A percentile compares a stretch with the other conserved stretches of the same genome.
These are phyloP conservation scores for Candida tallmaniae DNA, from an alignment of 805 yeast genomes.

Conservation along the genomic window DNA sequence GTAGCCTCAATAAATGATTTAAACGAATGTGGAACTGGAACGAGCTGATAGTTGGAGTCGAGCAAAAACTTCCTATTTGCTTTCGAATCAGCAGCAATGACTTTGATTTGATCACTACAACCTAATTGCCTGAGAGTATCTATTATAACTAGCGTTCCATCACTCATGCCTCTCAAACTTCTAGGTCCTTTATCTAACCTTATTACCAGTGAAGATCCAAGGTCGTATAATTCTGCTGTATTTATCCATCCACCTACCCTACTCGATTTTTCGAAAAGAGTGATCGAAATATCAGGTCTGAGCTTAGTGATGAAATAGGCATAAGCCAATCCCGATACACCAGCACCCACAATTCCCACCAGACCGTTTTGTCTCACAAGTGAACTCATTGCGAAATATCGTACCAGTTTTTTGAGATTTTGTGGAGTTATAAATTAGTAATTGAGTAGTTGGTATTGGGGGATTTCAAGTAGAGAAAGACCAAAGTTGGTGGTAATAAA, in stretches of 20 bases:
- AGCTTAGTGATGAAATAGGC: constrained; percentile 62
- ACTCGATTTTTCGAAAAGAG: constrained; percentile 51
- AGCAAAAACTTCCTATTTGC: constrained; percentile 74
- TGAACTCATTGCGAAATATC: too few relatives aligned
- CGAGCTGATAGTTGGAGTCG: constrained; percentile 40
- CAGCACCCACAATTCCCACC: constrained; percentile 81
- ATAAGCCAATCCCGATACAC: constrained; percentile 79
- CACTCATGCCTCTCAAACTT: constrained; percentile 77
- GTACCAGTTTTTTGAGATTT: constrained; percentile 2
- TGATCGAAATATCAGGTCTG: constrained; percentile 73
- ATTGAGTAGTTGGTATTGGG: too few relatives aligned
- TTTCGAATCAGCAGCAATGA: constrained; percentile 49
- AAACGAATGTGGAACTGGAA: constrained; percentile 50
- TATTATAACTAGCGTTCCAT: constrained; percentile 66
- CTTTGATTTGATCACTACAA: constrained; percentile 47
- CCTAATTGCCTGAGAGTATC: constrained; percentile 55
- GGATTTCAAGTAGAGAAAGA: too few relatives aligned
- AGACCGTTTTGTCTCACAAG: constrained; percentile 20
- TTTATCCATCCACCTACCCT: constrained; percentile 80
- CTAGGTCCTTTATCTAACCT: constrained; percentile 85
- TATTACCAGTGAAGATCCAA: constrained; percentile 17
- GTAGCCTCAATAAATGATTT: constrained; percentile 20
- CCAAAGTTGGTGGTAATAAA: too few relatives aligned
- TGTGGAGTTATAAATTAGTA: constrained; percentile 1
- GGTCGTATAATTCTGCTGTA: constrained; percentile 36